Evolutionary conservation across 306 rosid species (phyloP).

Genomic region (Gastrolobium villosum): DNA sequence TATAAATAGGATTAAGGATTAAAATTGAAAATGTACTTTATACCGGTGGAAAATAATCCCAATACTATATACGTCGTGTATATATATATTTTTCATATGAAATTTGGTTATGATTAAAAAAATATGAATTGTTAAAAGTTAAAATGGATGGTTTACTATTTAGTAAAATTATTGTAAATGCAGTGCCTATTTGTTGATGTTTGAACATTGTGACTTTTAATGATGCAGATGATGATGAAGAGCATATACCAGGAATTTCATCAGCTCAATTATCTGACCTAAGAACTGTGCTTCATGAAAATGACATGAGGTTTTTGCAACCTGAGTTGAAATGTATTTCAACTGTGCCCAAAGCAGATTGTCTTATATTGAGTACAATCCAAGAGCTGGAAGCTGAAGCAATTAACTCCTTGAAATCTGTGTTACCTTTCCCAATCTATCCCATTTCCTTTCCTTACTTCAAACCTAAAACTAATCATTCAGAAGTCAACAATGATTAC

Average conservation of each 20-base stretch:
- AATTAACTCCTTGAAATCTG: slow-evolving; percentile 37
- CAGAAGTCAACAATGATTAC: background rate
- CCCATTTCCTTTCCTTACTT: slow-evolving; percentile 55
- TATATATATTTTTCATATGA: too few species aligned
- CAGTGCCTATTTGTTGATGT: too few species aligned
- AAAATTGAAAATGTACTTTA: too few species aligned
- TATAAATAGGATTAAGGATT: too few species aligned
- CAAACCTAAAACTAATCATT: background rate
- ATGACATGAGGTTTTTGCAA: slow-evolving; percentile 29
- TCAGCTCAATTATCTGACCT: slow-evolving; percentile 41
- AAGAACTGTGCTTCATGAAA: slow-evolving; percentile 32
- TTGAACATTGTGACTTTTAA: background rate
- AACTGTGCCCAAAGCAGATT: slow-evolving; percentile 47
- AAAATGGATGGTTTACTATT: too few species aligned
- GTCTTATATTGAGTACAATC: slow-evolving; percentile 46
- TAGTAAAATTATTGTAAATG: too few species aligned
- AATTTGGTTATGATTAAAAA: too few species aligned
- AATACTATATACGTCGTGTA: too few species aligned
- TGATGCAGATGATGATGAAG: slow-evolving; percentile 29
- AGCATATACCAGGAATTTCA: slow-evolving; percentile 50
- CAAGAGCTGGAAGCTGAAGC: slow-evolving; percentile 51
- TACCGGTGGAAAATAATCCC: too few species aligned
- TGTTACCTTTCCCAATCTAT: slow-evolving; percentile 49
- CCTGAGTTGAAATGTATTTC: slow-evolving; percentile 36
- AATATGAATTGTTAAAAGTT: too few species aligned